Conservation (phyloP, 2,329 filamentous ascomycete genomes). For the Shiraia bambusicola region DNA sequence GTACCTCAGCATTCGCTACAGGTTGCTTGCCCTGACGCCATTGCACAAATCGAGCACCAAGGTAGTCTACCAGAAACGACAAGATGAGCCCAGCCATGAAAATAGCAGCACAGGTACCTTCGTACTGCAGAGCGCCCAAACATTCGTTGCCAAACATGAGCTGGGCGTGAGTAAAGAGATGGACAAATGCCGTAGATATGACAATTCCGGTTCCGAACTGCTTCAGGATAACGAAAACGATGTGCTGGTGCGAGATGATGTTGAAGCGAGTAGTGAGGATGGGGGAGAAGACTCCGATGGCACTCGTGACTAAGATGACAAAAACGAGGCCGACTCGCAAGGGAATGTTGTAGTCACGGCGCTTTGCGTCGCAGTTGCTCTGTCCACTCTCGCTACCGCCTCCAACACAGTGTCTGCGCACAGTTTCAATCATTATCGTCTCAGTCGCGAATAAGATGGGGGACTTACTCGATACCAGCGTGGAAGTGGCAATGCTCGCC, state of each 20-base stretch:
- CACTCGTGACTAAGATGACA: conserved; percentile 68
- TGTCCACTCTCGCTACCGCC: conserved; percentile 43
- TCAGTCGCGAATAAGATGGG: conserved; percentile 1
- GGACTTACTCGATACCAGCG: conserved; percentile 71
- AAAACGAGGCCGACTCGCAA: conserved; percentile 72
- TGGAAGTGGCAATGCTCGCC: conserved; percentile 65
- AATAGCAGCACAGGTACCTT: conserved; percentile 68
- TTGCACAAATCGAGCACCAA: conserved; percentile 61
- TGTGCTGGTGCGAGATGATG: conserved; percentile 50
- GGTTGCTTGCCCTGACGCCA: conserved; percentile 32
- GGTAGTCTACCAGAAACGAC: conserved; percentile 70
- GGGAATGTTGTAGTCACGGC: conserved; percentile 65
- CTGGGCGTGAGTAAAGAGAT: conserved; percentile 71
- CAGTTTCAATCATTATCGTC: conserved; percentile 27
- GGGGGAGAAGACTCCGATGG: conserved; percentile 68
- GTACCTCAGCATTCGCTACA: conserved; percentile 16
- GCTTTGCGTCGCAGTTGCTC: conserved; percentile 50
- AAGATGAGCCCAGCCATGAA: conserved; percentile 74
- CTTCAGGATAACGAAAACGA: conserved; percentile 65
- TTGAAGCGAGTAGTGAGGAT: conserved; percentile 64
- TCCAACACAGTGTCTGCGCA: conserved; percentile 58
- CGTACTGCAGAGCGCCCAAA: conserved; percentile 65
- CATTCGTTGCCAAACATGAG: conserved; percentile 74
- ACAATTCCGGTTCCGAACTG: conserved; percentile 74
- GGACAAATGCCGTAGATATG: conserved; percentile 68